Evolutionary conservation across 2,329 filamentous ascomycete genomes (phyloP), one percentile per base, ranked within the genome.

Genomic region (Aspergillus viridinutans): DNA sequence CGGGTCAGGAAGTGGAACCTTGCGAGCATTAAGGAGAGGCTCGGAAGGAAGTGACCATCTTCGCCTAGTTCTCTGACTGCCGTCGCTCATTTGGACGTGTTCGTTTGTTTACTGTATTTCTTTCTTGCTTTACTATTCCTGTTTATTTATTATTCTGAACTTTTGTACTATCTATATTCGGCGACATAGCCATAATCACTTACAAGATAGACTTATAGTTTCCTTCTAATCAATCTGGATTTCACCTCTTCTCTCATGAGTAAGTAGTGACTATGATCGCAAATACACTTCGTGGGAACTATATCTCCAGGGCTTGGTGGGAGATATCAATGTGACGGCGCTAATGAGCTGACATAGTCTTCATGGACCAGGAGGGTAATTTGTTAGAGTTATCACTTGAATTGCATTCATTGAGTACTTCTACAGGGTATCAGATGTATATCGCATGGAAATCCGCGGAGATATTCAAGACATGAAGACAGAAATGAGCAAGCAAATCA

Each of bases 1-100:
- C 64, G 69, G 7, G 68, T 71, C 17, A 67, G 62, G 55, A 63
- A 55, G 25, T 70, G 68, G 67, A 59, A 54, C 49, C 25, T 61
- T 43, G 14, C 32, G 3, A 17, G 32, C 14, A 38, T 38, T 7
- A 38, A 38, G 32, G 14, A 2, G 14, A 17, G 32, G 14, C 17
- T 38, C 4, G 32, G 32, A 3, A 17, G 32, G 14, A 38, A 38
- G 14, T 38, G 32, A 38, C 14, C 32, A 17, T 4, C 32, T 35
- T 17, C 12, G 2, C 29, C 12, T 14, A 1, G 4, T 14, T 29
- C 14, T 14, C 10, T 14, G 10, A 12, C 9, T 32, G 3, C 5
- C 29, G 12, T 4, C n/a, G 9, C 12, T 38, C 32, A 35, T 35
- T 17, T 17, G 32, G 12, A 14, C 14, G 12, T 17, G 9, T 12